These are phyloP conservation scores for Trichoderma harzianum DNA, from an alignment of 2,329 filamentous ascomycete genomes.

Conservation along the genomic window DNA sequence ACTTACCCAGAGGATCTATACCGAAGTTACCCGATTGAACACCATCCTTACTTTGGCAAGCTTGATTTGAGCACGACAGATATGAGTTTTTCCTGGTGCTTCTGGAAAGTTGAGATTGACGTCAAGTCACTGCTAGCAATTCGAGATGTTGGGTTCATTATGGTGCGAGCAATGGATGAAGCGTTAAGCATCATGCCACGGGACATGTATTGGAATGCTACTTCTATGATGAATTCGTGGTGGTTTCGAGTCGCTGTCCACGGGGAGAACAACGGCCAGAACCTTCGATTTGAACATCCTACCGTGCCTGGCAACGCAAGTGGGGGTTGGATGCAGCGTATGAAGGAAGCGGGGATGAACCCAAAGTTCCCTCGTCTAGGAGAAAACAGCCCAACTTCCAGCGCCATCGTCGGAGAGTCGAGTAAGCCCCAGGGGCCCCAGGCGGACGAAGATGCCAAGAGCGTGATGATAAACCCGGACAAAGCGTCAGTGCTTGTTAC, in stretches of 20 bases:
- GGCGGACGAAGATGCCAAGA: conserved; percentile 23
- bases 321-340: conserved; percentile 90
- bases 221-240: conserved; percentile 98
- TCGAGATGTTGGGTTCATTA: conserved; percentile 47
- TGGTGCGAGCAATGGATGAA: conserved; percentile 88
- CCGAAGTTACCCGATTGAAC: conserved; percentile 55
- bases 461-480: not conserved
- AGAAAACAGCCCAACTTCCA: conserved; percentile 57
- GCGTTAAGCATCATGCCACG: conserved; percentile 80
- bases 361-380: conserved; percentile 53
- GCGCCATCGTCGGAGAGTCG: conserved; percentile 27
- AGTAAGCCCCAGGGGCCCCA: not conserved
- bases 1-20: conserved; percentile 85
- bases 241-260: conserved; percentile 83
- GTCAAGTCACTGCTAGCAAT: conserved; percentile 48
- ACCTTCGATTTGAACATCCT: conserved; percentile 79
- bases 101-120: conserved; percentile 76
- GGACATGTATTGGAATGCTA: conserved; percentile 94
- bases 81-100: conserved; percentile 85
- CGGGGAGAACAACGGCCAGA: conserved; percentile 50
- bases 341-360: conserved; percentile 79
- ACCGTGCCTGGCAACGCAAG: conserved; percentile 74
- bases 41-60: conserved; percentile 68
- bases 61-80: conserved; percentile 87
- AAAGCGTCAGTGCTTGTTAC: not conserved